A percentile compares a stretch with the other conserved stretches of the same genome.
Evolutionary conservation across 306 rosid genomes (phyloP).

Genomic region (Hippophae gyantsensis): DNA sequence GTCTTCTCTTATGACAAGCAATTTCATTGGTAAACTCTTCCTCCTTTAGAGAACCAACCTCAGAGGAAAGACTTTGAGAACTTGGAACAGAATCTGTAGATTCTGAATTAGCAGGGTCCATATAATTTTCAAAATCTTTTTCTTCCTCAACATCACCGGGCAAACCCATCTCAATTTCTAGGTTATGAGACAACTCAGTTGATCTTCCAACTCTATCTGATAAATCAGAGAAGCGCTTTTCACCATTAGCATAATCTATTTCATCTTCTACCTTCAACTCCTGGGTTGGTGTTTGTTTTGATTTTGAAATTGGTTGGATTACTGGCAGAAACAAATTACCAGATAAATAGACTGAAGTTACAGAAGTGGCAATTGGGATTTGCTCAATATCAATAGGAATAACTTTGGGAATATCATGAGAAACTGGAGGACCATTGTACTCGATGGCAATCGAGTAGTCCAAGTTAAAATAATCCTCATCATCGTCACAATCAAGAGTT

Average conservation of each 20-base stretch:
- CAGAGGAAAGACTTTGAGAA: conserved; percentile 33
- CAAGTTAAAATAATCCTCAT: conserved; percentile 17
- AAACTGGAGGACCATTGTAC: conserved; percentile 53
- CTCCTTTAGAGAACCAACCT: conserved; percentile 26
- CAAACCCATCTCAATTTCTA: conserved; percentile 7
- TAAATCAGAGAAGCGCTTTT: conserved; percentile 1
- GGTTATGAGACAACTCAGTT: not conserved
- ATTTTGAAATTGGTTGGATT: conserved; percentile 44
- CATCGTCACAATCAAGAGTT: conserved; percentile 8
- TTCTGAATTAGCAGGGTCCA: conserved; percentile 27
- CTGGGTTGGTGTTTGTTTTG: conserved; percentile 8
- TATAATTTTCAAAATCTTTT: conserved; percentile 16
- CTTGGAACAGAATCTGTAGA: conserved; percentile 33
- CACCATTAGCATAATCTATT: conserved; percentile 5
- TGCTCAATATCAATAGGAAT: conserved; percentile 37
- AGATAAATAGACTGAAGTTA: conserved; percentile 30
- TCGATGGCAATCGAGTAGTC: conserved; percentile 64
- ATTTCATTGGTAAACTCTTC: conserved; percentile 19
- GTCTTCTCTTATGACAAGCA: conserved; percentile 35
- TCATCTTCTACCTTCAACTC: not conserved
- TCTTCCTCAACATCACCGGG: conserved; percentile 18
- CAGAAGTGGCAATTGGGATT: conserved; percentile 41
- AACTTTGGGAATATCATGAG: conserved; percentile 42
- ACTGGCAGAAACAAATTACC: conserved; percentile 34
- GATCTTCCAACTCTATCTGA: conserved; percentile 19